Evolutionary conservation across 1,284 basidiomycete species (phyloP).

Genomic region (Bondarzewia mesenterica): DNA sequence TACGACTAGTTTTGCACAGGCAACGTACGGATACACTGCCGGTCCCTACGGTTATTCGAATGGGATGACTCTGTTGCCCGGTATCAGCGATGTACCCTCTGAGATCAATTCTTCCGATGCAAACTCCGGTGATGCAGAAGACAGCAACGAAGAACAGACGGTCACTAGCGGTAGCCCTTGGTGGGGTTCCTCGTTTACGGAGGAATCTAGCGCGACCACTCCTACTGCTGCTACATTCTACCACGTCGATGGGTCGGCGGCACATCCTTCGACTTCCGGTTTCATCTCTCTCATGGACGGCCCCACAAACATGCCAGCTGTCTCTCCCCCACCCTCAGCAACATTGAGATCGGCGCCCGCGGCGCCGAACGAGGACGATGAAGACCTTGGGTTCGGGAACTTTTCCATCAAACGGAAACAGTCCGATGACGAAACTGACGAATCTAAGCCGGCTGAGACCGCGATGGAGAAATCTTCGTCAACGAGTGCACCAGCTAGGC

Average conservation of each 20-base stretch:
- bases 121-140: constrained; percentile 16
- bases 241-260: constrained; percentile 30
- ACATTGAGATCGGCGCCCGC: constrained; percentile 14
- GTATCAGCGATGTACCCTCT: constrained; percentile 12
- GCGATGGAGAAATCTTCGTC: constrained; percentile 14
- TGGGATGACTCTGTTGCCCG: constrained; percentile 8
- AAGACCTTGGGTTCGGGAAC: constrained; percentile 92
- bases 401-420: constrained; percentile 17
- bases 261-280: constrained; percentile 41
- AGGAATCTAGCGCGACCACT: constrained; percentile 43
- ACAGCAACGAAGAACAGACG: constrained; percentile 1
- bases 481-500: constrained; percentile 16
- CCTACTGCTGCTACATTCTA: constrained; percentile 63
- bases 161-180: constrained; percentile 30
- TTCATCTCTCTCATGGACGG: constrained; percentile 87
- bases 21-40: constrained; percentile 24
- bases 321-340: constrained; percentile 7
- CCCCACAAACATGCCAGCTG: constrained; percentile 30
- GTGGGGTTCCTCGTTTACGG: constrained; percentile 52
- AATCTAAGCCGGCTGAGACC: constrained; percentile 7
- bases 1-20: constrained; percentile 38
- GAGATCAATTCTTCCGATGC: constrained; percentile 27
- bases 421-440: constrained; percentile 8
- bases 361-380: constrained; percentile 53
- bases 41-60: constrained; percentile 12